Percentiles rank a stretch among this genome's conserved stretches.
phyloP scores from a whole-genome alignment of 164 flowering plant species.

The Dillenia suffruticosa region DNA sequence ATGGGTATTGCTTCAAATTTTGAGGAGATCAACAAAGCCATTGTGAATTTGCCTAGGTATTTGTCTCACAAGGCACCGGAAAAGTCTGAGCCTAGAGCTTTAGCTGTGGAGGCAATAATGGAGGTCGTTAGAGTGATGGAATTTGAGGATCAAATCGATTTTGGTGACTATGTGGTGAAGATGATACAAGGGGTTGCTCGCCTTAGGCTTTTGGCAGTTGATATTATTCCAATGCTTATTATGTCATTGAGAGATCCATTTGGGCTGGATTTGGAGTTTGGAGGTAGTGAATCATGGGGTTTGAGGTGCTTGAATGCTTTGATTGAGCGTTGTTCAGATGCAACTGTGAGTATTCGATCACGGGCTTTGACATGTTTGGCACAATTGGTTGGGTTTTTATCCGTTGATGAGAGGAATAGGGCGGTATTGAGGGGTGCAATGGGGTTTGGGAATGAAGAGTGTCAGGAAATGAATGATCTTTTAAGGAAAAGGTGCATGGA shows the following conservation, averaged over 20 bases:
- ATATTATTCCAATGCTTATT: slow-evolving; percentile 49
- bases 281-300: slow-evolving; percentile 44
- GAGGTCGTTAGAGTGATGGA: slow-evolving; percentile 68
- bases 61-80: slow-evolving; percentile 76
- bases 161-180: slow-evolving; percentile 71
- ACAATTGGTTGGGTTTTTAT: slow-evolving; percentile 49
- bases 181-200: slow-evolving; percentile 68
- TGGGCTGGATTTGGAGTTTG: slow-evolving; percentile 26
- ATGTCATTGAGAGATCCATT: slow-evolving; percentile 40
- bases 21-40: slow-evolving; percentile 50
- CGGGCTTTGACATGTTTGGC: slow-evolving; percentile 78
- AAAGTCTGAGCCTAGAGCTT: slow-evolving; percentile 74
- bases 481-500: slow-evolving; percentile 75
- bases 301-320: slow-evolving; percentile 58
- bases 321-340: slow-evolving; percentile 72
- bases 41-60: slow-evolving; percentile 66
- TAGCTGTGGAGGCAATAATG: slow-evolving; percentile 79
- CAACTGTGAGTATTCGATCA: slow-evolving; percentile 60
- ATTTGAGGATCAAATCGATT: slow-evolving; percentile 49
- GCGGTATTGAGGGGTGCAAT: slow-evolving; percentile 40
- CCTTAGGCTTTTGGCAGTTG: slow-evolving; percentile 71
- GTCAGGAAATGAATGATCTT: slow-evolving; percentile 37
- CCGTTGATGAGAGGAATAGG: slow-evolving; percentile 21
- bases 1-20: slow-evolving; percentile 29
- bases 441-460: slow-evolving; percentile 31